A percentile compares a stretch with the other conserved stretches of the same genome.
These are phyloP conservation scores for Monosporascus sp. DNA, from an alignment of 2,329 filamentous ascomycete species.

Conservation along the genomic window DNA sequence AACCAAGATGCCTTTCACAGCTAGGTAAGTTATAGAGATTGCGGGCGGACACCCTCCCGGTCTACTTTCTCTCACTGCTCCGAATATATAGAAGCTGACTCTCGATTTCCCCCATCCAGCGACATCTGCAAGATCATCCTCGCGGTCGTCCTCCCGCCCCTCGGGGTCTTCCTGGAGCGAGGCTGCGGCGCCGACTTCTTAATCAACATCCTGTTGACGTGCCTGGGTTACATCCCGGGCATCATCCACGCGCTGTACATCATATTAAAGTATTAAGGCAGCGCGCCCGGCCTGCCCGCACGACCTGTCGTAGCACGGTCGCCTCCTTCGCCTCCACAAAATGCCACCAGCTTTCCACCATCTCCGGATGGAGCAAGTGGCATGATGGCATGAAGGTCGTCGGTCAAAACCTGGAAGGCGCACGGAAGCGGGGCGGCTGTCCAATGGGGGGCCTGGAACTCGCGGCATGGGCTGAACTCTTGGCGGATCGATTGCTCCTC, in stretches of 20 bases:
- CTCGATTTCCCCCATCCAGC: constrained; percentile 11
- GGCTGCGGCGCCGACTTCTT: constrained; percentile 70
- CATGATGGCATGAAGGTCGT: constrained; percentile 3
- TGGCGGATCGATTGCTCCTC: too few species aligned
- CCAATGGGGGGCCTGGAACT: too few species aligned
- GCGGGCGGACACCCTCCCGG: background rate
- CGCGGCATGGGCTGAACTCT: too few species aligned
- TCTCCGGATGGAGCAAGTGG: constrained; percentile 1
- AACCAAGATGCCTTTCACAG: constrained; percentile 53
- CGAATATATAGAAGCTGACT: too few species aligned
- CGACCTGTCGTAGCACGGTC: background rate
- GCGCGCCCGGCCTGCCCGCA: background rate
- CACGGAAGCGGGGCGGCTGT: too few species aligned
- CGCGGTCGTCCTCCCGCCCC: constrained; percentile 70
- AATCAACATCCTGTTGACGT: constrained; percentile 74
- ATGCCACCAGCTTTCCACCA: too few species aligned
- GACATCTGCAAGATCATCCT: constrained; percentile 66
- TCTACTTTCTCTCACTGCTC: background rate
- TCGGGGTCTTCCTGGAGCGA: constrained; percentile 78
- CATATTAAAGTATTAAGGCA: constrained; percentile 66
- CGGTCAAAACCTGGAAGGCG: too few species aligned
- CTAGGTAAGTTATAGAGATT: constrained; percentile 38
- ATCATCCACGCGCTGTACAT: constrained; percentile 80
- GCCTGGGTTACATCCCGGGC: constrained; percentile 64
- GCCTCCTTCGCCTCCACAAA: too few species aligned